A percentile compares a stretch with the other conserved stretches of the same genome.
Conservation (phyloP, 2,329 filamentous ascomycete species). For the Apiospora koreana region DNA sequence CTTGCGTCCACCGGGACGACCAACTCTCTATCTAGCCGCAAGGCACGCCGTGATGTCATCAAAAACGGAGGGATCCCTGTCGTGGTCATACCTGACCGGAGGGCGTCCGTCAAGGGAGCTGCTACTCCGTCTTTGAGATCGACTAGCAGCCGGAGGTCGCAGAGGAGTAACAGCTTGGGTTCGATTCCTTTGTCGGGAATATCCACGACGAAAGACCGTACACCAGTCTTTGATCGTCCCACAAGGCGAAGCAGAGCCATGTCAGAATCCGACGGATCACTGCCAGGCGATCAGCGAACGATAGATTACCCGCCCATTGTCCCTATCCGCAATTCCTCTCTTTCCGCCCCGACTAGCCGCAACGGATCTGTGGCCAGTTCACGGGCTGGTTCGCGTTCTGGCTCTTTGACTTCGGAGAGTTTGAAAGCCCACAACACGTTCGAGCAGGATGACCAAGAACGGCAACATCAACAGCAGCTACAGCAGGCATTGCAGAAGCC, state of each 20-base stretch:
- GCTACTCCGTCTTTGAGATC: slow-evolving; percentile 59
- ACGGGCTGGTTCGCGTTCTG: slow-evolving; percentile 26
- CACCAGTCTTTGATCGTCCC: slow-evolving; percentile 45
- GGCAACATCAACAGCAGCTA: slow-evolving; percentile 20
- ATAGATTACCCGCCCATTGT: slow-evolving; percentile 62
- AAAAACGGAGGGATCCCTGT: slow-evolving; percentile 64
- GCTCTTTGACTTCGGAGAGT: slow-evolving; percentile 60
- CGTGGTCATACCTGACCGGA: slow-evolving; percentile 60
- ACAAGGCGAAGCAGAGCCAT: slow-evolving; percentile 41
- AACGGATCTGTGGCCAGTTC: slow-evolving; percentile 41
- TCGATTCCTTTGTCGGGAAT: slow-evolving; percentile 47
- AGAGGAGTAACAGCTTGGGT: slow-evolving; percentile 52
- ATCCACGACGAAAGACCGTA: slow-evolving; percentile 43
- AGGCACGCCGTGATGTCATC: slow-evolving; percentile 59
- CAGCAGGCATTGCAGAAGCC: slow-evolving; percentile 15
- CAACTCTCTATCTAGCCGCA: slow-evolving; percentile 54
- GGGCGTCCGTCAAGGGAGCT: slow-evolving; percentile 52
- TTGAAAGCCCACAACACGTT: slow-evolving; percentile 55
- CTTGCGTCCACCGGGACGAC: slow-evolving; percentile 48
- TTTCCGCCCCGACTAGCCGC: slow-evolving; percentile 63
- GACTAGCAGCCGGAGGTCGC: slow-evolving; percentile 59
- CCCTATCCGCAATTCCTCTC: slow-evolving; percentile 58
- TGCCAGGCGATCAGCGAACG: slow-evolving; percentile 50
- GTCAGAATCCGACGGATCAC: slow-evolving; percentile 50
- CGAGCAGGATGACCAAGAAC: slow-evolving; percentile 31